Evolutionary conservation across 257 asterid species (phyloP).

Genomic region (Nicotiana attenuata): DNA sequence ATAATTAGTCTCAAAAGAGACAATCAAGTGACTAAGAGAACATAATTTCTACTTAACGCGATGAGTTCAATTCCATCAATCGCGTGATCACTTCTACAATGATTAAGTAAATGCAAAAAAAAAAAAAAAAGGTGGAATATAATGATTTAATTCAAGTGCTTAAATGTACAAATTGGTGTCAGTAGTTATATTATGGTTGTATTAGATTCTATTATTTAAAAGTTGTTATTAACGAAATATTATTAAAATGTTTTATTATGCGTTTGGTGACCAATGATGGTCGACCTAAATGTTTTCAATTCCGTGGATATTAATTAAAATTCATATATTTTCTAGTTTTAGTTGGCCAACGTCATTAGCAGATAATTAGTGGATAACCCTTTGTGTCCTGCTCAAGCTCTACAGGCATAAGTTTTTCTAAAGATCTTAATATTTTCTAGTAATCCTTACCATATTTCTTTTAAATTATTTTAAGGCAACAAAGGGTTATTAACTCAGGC

Average conservation of each 20-base stretch:
- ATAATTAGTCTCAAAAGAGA: no score
- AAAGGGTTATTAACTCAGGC: no score
- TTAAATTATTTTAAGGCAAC: no score
- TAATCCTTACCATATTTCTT: no score
- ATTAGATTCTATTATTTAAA: not conserved
- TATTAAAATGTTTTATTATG: not conserved
- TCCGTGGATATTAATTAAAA: not conserved
- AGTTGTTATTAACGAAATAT: constrained; percentile 2
- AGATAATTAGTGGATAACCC: not conserved
- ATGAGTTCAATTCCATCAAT: no score
- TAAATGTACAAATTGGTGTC: not conserved
- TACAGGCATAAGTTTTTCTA: no score
- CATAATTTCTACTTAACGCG: no score
- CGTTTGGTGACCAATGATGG: not conserved
- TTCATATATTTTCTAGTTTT: not conserved
- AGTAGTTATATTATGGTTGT: not conserved
- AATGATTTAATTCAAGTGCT: not conserved
- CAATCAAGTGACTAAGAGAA: no score
- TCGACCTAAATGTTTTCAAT: not conserved
- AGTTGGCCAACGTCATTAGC: not conserved
- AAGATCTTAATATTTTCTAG: not conserved
- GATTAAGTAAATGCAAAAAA: not conserved
- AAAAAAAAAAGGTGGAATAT: not conserved
- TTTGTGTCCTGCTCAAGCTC: not conserved
- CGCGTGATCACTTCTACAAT: no score